These are phyloP conservation scores for Rubroshorea leprosula DNA, from an alignment of 345 rosid genomes.

Conservation along the genomic window DNA sequence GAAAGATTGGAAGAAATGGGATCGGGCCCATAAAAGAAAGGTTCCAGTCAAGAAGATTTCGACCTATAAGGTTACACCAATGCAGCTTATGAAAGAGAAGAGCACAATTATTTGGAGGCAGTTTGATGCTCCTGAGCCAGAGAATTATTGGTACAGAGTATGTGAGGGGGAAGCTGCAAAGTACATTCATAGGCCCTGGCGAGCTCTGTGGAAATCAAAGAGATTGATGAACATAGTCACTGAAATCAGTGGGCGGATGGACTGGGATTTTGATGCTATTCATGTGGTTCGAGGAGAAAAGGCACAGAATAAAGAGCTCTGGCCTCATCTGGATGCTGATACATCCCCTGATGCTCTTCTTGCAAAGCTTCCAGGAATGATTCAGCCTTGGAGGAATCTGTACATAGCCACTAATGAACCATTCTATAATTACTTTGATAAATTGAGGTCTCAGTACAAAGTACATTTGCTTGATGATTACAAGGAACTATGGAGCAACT, in stretches of 20 bases:
- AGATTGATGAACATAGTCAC: slow-evolving; percentile 87
- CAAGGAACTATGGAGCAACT: slow-evolving; percentile 65
- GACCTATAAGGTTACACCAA: slow-evolving; percentile 53
- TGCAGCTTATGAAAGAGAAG: slow-evolving; percentile 72
- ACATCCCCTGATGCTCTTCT: slow-evolving; percentile 75
- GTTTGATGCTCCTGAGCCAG: slow-evolving; percentile 77
- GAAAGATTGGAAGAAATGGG: slow-evolving; percentile 83
- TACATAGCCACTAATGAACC: slow-evolving; percentile 84
- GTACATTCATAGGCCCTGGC: slow-evolving; percentile 77
- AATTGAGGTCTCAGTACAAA: slow-evolving; percentile 79
- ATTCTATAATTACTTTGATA: slow-evolving; percentile 81
- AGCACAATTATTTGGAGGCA: slow-evolving; percentile 85
- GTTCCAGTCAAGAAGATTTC: slow-evolving; percentile 69
- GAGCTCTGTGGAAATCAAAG: slow-evolving; percentile 87
- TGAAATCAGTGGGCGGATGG: slow-evolving; percentile 80
- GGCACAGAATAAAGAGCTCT: slow-evolving; percentile 68
- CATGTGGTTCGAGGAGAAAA: slow-evolving; percentile 94
- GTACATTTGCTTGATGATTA: slow-evolving; percentile 86
- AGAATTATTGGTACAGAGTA: slow-evolving; percentile 90
- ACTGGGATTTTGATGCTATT: slow-evolving; percentile 90
- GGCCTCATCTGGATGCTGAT: slow-evolving; percentile 85
- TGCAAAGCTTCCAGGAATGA: slow-evolving; percentile 47
- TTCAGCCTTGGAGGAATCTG: slow-evolving; percentile 74
- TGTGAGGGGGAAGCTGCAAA: slow-evolving; percentile 84
- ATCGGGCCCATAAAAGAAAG: slow-evolving; percentile 61